Base-by-base conservation (phyloP, 202 grass and related monocot species). In the Panicum virgatum region DNA sequence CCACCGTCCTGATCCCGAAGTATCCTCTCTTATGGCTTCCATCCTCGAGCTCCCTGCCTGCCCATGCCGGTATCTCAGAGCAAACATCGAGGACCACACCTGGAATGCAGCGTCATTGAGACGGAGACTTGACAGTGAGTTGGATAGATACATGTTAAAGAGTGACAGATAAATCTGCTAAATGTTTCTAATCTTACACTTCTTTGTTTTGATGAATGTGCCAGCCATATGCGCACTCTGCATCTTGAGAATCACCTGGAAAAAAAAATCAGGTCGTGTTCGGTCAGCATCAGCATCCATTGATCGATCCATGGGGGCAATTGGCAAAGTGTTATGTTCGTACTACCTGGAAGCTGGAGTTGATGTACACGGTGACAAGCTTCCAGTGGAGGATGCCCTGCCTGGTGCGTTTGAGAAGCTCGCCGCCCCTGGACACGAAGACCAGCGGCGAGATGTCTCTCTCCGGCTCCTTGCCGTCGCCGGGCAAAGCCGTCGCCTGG, bases 331-430 rank as follows among this genome's bases (percentile, higher is more conserved):
- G 1, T 30, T 50, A 4, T 50, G 44, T 7, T 19, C 5, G 16
- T 2, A 47, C 23, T 85, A 96, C 93, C 91, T 97, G 82, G 78
- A 90, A 84, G 48, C 39, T 91, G 72, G 86, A 73, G 79, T 94
- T 92, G 65, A 93, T 87, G 66, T 88, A 93, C 1, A 84, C 68
- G 23, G 84, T 88, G 64, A 98, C 95, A 25, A 93, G 90, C 72
- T 98, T 98, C 95, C 95, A 98, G 34, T 98, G 92, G 64, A 98
- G 95, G 75, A 91, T 77, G 73, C 96, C 96, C 76, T 98, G 94
- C 80, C 92, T 91, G 1, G 96, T 98, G 86, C 90, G 85, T 83
- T 98, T 98, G 27, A 95, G 86, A 38, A 98, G 96, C 86, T 98
- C 90, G 50, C 86, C 86, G 43, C 92, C 96, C 73, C 80, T 88